Evolutionary conservation across 148 eudicot species (phyloP).

Genomic region (Chenopodium formosanum): DNA sequence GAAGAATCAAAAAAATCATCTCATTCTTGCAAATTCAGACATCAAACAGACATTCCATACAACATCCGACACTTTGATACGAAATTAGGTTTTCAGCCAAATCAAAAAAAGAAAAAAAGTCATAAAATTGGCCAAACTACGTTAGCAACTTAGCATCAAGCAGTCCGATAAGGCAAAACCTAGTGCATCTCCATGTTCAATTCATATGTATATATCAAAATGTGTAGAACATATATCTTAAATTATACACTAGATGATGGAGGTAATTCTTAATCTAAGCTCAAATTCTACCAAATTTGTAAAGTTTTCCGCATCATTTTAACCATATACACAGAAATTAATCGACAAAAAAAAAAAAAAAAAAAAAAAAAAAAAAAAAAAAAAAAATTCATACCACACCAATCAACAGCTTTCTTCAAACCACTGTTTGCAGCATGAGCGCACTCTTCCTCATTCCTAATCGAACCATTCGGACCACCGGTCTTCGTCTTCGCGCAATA

Average conservation of each 20-base stretch:
- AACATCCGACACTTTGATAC: background rate
- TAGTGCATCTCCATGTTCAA: too few relatives aligned
- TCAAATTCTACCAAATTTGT: background rate
- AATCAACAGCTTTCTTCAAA: constrained; percentile 80
- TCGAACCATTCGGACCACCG: constrained; percentile 93
- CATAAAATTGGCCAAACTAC: too few relatives aligned
- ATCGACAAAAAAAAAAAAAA: background rate
- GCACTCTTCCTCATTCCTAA: constrained; percentile 73
- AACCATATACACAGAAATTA: background rate
- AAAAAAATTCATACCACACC: constrained; percentile 55
- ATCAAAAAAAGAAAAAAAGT: background rate
- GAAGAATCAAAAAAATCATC: background rate
- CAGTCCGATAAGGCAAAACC: background rate
- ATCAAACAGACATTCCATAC: background rate
- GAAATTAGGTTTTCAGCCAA: background rate
- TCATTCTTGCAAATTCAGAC: background rate
- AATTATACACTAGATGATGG: background rate
- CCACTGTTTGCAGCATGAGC: constrained; percentile 79
- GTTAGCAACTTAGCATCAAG: too few relatives aligned
- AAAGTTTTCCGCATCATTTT: background rate
- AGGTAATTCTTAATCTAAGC: background rate
- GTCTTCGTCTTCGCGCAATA: constrained; percentile 85
- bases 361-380: background rate
- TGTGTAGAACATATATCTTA: too few relatives aligned
- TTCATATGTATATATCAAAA: background rate